Evolutionary conservation across 202 grass and related monocot genomes (phyloP), one percentile per base, ranked within the genome.

Genomic region (Panicum virgatum): DNA sequence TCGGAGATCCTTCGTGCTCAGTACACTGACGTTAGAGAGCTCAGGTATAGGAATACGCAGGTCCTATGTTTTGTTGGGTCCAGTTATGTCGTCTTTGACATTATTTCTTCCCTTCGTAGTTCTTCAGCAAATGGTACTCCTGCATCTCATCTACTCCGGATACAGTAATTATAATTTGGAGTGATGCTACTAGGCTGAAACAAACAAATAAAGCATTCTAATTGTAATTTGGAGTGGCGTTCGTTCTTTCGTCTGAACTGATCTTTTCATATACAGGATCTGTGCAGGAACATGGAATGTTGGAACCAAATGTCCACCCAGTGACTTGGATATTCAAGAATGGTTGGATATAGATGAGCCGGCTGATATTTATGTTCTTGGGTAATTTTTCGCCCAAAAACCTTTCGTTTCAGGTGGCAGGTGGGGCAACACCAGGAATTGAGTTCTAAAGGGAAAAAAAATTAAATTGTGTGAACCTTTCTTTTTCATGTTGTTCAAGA

Each of bases 291-390:
- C 91, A 76, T 94, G 94, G 94, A 97, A 97, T 62, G 80, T 81
- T 62, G 94, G 85, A 51, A 90, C 89, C 29, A 77, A 42, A 79
- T 26, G 80, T 80, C 94, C 91, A 83, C 73, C 91, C 39, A 67
- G 57, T 66, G 85, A 97, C 65, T 73, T 90, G 15, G 80, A 97
- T 68, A 80, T 97, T 80, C 53, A 77, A 22, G 86, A 83, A 71
- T 97, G 89, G 94, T 78, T 97, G 40, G 83, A 88, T 64, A 87
- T 69, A 74, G 86, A 91, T 72, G 87, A 92, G 70, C 73, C 87
- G 44, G 86, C 89, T 62, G 91, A 97, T 85, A 89, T 97, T 80
- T 97, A 97, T 75, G 89, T 91, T 66, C 59, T 97, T 20, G 92
- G 92, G 92, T 94, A 94, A 66, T 53, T 70, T 14, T 6, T 38